These are phyloP conservation scores for Flaveria brownii DNA, from an alignment of 129 eudicot species.

Conservation along the genomic window DNA sequence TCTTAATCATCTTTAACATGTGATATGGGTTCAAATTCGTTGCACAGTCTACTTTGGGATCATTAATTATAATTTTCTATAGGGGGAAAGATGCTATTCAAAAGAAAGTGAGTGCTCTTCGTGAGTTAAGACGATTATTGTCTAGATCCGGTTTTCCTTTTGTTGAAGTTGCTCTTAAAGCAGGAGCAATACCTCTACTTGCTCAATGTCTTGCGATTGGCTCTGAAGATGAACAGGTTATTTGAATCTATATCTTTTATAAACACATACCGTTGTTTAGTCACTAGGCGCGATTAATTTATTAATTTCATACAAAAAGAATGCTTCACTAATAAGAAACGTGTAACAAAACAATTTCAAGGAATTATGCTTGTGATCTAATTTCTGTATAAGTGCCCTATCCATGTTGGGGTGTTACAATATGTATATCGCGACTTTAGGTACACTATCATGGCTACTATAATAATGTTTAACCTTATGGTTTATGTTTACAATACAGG, in stretches of 20 bases:
- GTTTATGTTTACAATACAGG: constrained; percentile 42
- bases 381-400: background rate
- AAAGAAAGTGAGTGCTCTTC: constrained; percentile 70
- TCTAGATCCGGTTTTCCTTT: constrained; percentile 90
- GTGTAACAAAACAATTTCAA: background rate
- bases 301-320: background rate
- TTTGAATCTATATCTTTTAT: constrained; percentile 3
- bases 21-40: background rate
- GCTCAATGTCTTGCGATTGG: constrained; percentile 92
- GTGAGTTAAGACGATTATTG: constrained; percentile 72
- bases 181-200: constrained; percentile 75
- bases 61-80: background rate
- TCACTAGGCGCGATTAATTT: background rate
- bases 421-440: too few species aligned
- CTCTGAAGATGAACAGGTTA: constrained; percentile 91
- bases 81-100: constrained; percentile 74
- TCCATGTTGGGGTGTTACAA: too few species aligned
- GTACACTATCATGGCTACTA: too few species aligned
- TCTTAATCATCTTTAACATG: background rate
- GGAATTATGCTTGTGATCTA: background rate
- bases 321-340: background rate
- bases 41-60: constrained; percentile 4
- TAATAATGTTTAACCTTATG: background rate
- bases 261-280: background rate
- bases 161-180: constrained; percentile 76